These are phyloP conservation scores for Rickenella mellea DNA, from an alignment of 768 basidiomycete species.

Conservation along the genomic window DNA sequence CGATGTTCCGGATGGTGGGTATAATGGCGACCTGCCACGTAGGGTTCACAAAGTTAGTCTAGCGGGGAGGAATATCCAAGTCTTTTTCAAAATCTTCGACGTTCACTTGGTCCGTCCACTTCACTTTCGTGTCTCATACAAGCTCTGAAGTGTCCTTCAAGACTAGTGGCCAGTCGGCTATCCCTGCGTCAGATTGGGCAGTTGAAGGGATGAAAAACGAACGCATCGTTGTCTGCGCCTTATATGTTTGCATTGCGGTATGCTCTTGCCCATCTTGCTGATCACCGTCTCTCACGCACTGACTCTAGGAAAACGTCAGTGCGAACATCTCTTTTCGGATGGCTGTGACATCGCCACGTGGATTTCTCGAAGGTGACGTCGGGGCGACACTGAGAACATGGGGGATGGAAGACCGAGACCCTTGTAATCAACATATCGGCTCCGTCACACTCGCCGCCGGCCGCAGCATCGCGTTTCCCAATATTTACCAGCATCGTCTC, in stretches of 20 bases:
- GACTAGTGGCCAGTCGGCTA: constrained; percentile 24
- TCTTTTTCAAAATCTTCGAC: constrained; percentile 32
- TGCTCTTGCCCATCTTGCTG: constrained; percentile 9
- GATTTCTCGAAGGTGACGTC: constrained; percentile 33
- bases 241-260: constrained; percentile 32
- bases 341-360: constrained; percentile 38
- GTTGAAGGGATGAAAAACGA: constrained; percentile 47
- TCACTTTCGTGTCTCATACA: background rate
- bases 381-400: constrained; percentile 40
- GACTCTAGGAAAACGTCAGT: constrained; percentile 30
- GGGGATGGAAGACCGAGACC: constrained; percentile 37
- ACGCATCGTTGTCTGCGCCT: constrained; percentile 36
- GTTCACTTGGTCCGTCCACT: constrained; percentile 28
- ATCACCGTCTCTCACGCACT: background rate
- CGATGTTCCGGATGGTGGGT: constrained; percentile 32
- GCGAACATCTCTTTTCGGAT: constrained; percentile 35
- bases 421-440: constrained; percentile 37
- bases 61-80: constrained; percentile 28
- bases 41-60: constrained; percentile 30
- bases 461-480: constrained; percentile 40
- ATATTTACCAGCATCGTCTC: constrained; percentile 43
- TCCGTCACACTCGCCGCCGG: constrained; percentile 21
- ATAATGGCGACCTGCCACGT: constrained; percentile 35
- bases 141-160: constrained; percentile 7
- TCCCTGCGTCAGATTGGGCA: constrained; percentile 32